Base-by-base conservation (phyloP, 345 rosid species). In the Lepidium aucheri region DNA sequence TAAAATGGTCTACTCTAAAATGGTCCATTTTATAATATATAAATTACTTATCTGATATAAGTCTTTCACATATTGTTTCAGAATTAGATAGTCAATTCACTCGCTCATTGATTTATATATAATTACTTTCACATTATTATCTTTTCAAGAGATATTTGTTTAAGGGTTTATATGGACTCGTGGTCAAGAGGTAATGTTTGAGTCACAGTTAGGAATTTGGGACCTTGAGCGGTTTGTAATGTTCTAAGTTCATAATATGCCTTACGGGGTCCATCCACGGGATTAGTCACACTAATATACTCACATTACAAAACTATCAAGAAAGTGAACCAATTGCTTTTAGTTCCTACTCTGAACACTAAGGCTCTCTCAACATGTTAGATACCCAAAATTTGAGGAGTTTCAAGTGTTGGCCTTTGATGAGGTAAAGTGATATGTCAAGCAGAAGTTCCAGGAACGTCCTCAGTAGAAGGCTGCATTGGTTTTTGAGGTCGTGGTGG, bases 381-480 rank as follows among this genome's bases (percentile, higher is more conserved):
- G 51, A 28, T 28, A 30, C 58, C 64, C 38, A 63, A 46, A 34
- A 28, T 20, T 64, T 39, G 60, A 64, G 70, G 65, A 49, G 64
- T 58, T 58, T 51, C 32, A 53, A 57, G 36, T 12, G 76, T 72
- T 56, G 51, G 72, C 43, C 38, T 67, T 67, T 67, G 47, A 56
- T 38, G 46, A 7, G 7, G 18, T 28, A 10, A 7, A n/a, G 18
- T 7, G 46, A 45, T 33, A 8, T 53, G 59, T 72, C 86, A 93
- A 26, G 98, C 96, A 3, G 97, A 90, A 53, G 89, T 82, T 73
- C 78, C 39, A 3, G 89, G 97, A 41, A 90, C 55, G 52, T 90
- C 97, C 76, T 85, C 85, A 9, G 80, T 26, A 53, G 83, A 75
- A 42, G 74, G 68, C 59, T 52, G 38, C 26, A 11, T 46, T 13